A percentile compares a stretch with the other conserved stretches of the same genome.
phyloP scores from a whole-genome alignment of 164 flowering plant species.

The Macadamia integrifolia region DNA sequence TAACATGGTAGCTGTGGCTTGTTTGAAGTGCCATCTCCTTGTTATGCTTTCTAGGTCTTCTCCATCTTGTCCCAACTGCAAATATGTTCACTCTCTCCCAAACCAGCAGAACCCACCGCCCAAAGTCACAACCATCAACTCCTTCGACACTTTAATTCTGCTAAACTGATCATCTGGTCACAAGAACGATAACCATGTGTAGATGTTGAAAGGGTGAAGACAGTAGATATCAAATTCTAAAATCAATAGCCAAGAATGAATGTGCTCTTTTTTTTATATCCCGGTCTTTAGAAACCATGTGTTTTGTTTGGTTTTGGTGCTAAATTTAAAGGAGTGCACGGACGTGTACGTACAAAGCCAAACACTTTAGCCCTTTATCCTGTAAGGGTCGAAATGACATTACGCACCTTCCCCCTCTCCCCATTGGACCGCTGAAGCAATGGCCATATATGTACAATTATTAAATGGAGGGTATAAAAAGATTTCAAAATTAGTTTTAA shows the following conservation, averaged over 20 bases:
- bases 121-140: conserved; percentile 18
- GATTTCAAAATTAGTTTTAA: too few species aligned
- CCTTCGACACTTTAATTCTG: conserved; percentile 41
- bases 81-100: conserved; percentile 51
- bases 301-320: neutral
- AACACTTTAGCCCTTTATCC: too few species aligned
- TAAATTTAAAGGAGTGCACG: neutral
- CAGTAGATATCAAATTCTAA: neutral
- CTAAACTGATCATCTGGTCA: conserved; percentile 9
- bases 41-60: conserved; percentile 58
- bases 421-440: too few species aligned
- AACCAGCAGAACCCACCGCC: conserved; percentile 16
- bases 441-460: too few species aligned
- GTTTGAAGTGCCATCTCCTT: conserved; percentile 63
- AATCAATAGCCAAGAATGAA: neutral
- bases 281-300: neutral
- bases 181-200: neutral
- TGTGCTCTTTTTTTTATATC: neutral
- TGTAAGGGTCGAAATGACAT: too few species aligned
- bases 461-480: too few species aligned
- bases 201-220: too few species aligned
- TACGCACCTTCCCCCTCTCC: too few species aligned
- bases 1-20: conserved; percentile 65
- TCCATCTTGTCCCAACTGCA: conserved; percentile 77
- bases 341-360: too few species aligned